Base-by-base conservation (phyloP, 2,329 filamentous ascomycete genomes). In the Pseudovirgaria hyperparasitica region DNA sequence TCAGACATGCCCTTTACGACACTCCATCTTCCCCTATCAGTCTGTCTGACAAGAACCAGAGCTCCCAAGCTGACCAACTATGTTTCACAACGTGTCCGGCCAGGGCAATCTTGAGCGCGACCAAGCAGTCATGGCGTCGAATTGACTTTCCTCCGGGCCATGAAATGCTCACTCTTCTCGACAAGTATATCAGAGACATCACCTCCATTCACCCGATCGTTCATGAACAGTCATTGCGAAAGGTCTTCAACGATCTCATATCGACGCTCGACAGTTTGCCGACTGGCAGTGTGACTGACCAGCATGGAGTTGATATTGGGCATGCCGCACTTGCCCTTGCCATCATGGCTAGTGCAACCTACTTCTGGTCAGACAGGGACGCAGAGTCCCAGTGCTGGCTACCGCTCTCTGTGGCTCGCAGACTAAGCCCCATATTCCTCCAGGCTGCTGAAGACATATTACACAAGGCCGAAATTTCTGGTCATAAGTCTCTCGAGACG, bases 151-250 rank as follows among this genome's bases (percentile, higher is more conserved):
- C 54, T 5, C 31, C 41, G 9, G 34, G 45, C n/a, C 33, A 42
- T 6, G 54, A 58, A 37, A 39, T 52, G 4, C 43, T 34, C 17
- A 25, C 38, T 6, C 37, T 57, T 2, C 23, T 53, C 4, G 35
- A 55, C 6, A 50, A 48, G 31, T 57, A 50, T 21, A 26, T 52
- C 6, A 20, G 27, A 9, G 39, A 53, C 9, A 34, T 55, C 14
- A 48, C 43, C 6, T 48, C 43, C 25, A 34, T 54, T 16, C 46
- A 55, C 18, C 53, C 56, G 29, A 39, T 58, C 13, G 31, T 50
- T 2, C 51, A 55, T 24, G 26, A 19, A 5, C 52, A 48, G 3
- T 46, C 46, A 0, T 28, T 54, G 5, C 36, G 37, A 10, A 15
- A 29, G 5, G 16, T 45, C 9, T 22, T 55, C 5, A 40, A 51